Evolutionary conservation across 2,329 filamentous ascomycete species (phyloP).

Genomic region (Hirsutella minnesotensis): DNA sequence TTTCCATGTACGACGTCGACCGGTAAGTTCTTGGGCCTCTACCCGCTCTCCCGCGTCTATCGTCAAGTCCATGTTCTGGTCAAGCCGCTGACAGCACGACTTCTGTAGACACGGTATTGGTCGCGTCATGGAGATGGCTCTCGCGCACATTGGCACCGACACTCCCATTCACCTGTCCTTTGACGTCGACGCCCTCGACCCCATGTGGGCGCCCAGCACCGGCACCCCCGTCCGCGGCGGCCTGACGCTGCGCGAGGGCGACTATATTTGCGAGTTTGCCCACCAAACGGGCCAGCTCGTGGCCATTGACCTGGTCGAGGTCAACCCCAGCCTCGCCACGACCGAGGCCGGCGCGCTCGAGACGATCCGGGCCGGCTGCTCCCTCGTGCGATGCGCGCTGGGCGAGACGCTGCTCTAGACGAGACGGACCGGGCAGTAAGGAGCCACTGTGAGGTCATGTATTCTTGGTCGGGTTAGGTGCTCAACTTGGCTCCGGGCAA

Average conservation of each 20-base stretch:
- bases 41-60: not conserved
- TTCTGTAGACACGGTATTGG: slow-evolving; percentile 71
- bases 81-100: no score
- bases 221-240: slow-evolving; percentile 91
- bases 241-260: slow-evolving; percentile 84
- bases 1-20: slow-evolving; percentile 98
- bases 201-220: slow-evolving; percentile 90
- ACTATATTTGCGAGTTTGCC: slow-evolving; percentile 87
- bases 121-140: slow-evolving; percentile 94
- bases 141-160: slow-evolving; percentile 86
- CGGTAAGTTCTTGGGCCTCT: slow-evolving; percentile 37
- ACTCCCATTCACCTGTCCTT: slow-evolving; percentile 96
- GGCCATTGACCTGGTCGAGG: slow-evolving; percentile 73
- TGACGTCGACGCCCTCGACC: slow-evolving; percentile 92
- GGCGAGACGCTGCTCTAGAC: slow-evolving; percentile 74
- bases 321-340: slow-evolving; percentile 60
- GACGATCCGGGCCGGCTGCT: slow-evolving; percentile 84
- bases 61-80: no score
- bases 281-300: slow-evolving; percentile 69
- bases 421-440: not conserved
- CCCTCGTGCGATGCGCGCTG: slow-evolving; percentile 79
- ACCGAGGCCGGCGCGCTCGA: slow-evolving; percentile 60
- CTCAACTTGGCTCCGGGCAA: no score
- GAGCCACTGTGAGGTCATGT: no score
- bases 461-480: no score